Conservation (phyloP, 1,139 yeast species). For the Pichia sp. region DNA sequence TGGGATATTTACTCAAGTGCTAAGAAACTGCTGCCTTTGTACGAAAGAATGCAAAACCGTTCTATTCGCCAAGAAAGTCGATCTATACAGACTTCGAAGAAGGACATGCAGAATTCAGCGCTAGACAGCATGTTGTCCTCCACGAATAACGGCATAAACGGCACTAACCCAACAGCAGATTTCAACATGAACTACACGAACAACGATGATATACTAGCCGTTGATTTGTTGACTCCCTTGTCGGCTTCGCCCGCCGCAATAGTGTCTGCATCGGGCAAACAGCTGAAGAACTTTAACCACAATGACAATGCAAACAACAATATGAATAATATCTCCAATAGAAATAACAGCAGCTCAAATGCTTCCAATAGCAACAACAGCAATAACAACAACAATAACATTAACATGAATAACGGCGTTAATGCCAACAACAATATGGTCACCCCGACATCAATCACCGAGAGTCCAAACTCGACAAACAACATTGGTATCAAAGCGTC, state of each 20-base stretch:
- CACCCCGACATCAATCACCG: constrained; percentile 17
- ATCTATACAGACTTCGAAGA: constrained; percentile 20
- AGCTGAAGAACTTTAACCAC: background rate
- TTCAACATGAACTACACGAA: constrained; percentile 10
- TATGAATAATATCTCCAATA: constrained; percentile 1
- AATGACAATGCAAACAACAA: constrained; percentile 6
- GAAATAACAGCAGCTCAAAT: constrained; percentile 9
- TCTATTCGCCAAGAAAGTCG: constrained; percentile 28
- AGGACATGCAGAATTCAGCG: background rate
- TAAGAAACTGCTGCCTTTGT: constrained; percentile 31
- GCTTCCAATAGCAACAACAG: background rate
- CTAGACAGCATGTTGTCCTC: background rate
- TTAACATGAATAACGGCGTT: background rate
- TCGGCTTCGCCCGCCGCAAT: constrained; percentile 19
- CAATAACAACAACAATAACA: background rate
- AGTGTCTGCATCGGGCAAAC: background rate
- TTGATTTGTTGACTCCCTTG: constrained; percentile 25
- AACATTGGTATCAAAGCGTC: background rate
- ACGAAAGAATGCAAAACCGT: constrained; percentile 33
- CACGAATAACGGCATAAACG: background rate
- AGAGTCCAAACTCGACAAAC: constrained; percentile 11
- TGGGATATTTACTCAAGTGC: constrained; percentile 35
- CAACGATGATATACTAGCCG: constrained; percentile 16
- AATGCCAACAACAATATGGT: constrained; percentile 3
- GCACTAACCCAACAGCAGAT: background rate